These are phyloP conservation scores for Cicer arietinum DNA, from an alignment of 306 rosid genomes.

Conservation along the genomic window DNA sequence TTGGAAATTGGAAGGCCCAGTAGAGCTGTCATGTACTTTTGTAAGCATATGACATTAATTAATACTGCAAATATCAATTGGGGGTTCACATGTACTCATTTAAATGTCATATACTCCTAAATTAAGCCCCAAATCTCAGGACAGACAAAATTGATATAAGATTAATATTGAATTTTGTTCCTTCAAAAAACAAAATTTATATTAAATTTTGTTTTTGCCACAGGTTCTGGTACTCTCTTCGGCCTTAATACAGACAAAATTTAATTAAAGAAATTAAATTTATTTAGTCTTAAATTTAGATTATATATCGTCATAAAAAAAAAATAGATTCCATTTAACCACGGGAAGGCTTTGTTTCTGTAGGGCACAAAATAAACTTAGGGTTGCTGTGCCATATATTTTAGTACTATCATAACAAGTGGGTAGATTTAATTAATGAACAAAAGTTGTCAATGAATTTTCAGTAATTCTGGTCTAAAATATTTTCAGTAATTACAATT, in stretches of 20 bases:
- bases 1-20: conserved; percentile 44
- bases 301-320: too few species aligned
- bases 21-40: conserved; percentile 52
- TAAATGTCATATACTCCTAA: conserved; percentile 38
- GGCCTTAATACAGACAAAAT: too few species aligned
- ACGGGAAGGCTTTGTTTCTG: not conserved
- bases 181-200: too few species aligned
- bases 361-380: not conserved
- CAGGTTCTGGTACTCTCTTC: not conserved
- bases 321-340: not conserved
- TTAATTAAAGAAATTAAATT: too few species aligned
- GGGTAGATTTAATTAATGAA: not conserved
- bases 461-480: not conserved
- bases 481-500: not conserved
- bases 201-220: not conserved
- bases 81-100: conserved; percentile 45
- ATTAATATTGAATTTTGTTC: not conserved
- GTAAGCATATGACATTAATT: conserved; percentile 42
- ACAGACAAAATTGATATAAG: not conserved
- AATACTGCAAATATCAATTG: conserved; percentile 36
- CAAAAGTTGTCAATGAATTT: not conserved
- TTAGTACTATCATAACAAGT: not conserved
- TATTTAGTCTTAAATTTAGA: too few species aligned
- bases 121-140: conserved; percentile 1
- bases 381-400: too few species aligned